phyloP scores from a whole-genome alignment of 2,329 filamentous ascomycete genomes.

The Thelonectria olida region DNA sequence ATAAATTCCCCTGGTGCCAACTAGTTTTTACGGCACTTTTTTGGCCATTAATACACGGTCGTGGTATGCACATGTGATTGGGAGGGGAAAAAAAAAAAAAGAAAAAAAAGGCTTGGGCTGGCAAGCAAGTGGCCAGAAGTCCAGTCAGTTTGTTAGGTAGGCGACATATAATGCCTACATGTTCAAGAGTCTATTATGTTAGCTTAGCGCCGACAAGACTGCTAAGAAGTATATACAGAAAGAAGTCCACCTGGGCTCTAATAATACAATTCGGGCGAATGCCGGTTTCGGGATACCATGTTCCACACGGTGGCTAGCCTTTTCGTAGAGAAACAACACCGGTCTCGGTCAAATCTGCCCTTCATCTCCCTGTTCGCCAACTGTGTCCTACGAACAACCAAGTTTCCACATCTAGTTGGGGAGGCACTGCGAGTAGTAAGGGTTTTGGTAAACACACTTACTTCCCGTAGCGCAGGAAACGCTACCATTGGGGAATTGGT shows the following conservation, averaged over 20 bases:
- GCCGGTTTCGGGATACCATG: not conserved
- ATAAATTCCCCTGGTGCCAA: no score
- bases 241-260: not conserved
- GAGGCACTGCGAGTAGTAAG: conserved; percentile 38
- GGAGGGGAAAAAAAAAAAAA: no score
- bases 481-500: conserved; percentile 32
- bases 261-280: not conserved
- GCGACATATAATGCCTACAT: not conserved
- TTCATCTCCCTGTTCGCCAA: not conserved
- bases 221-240: not conserved
- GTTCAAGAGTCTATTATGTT: not conserved
- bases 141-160: not conserved
- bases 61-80: not conserved
- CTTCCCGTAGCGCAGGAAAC: conserved; percentile 34
- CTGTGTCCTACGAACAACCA: not conserved
- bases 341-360: not conserved
- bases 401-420: conserved; percentile 28
- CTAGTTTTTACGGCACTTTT: not conserved
- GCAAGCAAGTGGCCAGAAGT: not conserved
- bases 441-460: conserved; percentile 36
- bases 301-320: not conserved
- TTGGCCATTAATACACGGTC: not conserved
- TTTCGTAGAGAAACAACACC: not conserved
- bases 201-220: not conserved
- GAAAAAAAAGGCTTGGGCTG: not conserved